Evolutionary conservation across 2,329 filamentous ascomycete genomes (phyloP).

Genomic region (Claviceps fusiformis): DNA sequence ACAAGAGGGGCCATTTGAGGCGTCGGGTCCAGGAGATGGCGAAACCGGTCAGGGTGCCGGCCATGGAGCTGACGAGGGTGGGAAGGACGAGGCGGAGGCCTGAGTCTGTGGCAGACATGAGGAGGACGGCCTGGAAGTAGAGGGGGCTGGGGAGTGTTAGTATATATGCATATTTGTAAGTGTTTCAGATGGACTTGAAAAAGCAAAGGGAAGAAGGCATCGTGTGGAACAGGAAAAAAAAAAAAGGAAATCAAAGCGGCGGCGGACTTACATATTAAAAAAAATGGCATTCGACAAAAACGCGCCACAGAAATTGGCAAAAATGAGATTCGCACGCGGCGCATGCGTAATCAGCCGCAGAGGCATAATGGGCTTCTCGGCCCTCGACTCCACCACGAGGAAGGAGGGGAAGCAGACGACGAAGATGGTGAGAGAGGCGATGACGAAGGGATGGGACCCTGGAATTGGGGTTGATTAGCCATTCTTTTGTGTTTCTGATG

Average conservation of each 20-base stretch:
- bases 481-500: background rate
- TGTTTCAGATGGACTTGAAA: too few species aligned
- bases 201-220: too few species aligned
- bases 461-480: background rate
- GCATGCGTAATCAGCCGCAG: slow-evolving; percentile 33
- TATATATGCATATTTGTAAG: background rate
- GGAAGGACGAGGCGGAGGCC: slow-evolving; percentile 59
- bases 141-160: slow-evolving; percentile 37
- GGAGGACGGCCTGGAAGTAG: slow-evolving; percentile 64
- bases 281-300: slow-evolving; percentile 41
- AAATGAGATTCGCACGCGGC: slow-evolving; percentile 44
- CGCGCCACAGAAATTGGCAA: slow-evolving; percentile 38
- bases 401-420: slow-evolving; percentile 35
- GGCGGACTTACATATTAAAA: slow-evolving; percentile 45
- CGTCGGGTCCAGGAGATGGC: slow-evolving; percentile 45
- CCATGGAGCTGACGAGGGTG: slow-evolving; percentile 38
- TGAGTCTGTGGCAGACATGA: slow-evolving; percentile 54
- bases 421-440: slow-evolving; percentile 36
- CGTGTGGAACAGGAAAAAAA: background rate
- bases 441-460: slow-evolving; percentile 46
- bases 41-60: slow-evolving; percentile 46
- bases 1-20: slow-evolving; percentile 44
- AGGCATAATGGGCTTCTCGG: slow-evolving; percentile 45
- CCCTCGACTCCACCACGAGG: slow-evolving; percentile 36
- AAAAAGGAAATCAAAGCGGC: too few species aligned